phyloP scores from a whole-genome alignment of 306 rosid species.

The Cucumis sativus region DNA sequence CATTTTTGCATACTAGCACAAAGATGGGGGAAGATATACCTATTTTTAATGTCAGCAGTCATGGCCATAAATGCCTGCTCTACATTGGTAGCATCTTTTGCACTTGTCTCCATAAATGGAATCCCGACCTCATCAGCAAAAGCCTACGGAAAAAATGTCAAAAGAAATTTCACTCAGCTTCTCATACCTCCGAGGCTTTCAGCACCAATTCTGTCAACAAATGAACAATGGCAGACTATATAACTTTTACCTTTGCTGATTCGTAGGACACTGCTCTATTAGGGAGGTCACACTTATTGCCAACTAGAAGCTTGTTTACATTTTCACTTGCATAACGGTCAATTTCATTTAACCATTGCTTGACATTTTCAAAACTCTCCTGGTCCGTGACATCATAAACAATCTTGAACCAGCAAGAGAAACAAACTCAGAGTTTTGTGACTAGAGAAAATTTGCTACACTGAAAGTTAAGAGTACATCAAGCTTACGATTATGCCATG shows the following conservation, averaged over 20 bases:
- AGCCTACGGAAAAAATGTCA: constrained; percentile 16
- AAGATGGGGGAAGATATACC: constrained; percentile 9
- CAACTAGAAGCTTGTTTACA: constrained; percentile 46
- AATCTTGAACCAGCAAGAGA: constrained; percentile 20
- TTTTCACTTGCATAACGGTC: constrained; percentile 38
- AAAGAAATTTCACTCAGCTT: neutral
- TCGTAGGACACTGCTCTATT: constrained; percentile 41
- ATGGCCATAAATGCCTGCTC: constrained; percentile 50
- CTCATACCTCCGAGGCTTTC: neutral
- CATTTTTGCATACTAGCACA: neutral
- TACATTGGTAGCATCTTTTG: constrained; percentile 35
- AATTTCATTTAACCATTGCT: constrained; percentile 40
- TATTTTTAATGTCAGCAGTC: constrained; percentile 39
- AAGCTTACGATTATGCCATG: constrained; percentile 43
- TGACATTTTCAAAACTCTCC: constrained; percentile 43
- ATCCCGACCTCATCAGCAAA: constrained; percentile 47
- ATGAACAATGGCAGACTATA: neutral
- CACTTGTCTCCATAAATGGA: constrained; percentile 50
- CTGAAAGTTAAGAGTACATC: neutral
- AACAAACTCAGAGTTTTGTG: neutral
- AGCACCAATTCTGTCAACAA: neutral
- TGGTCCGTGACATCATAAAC: constrained; percentile 50
- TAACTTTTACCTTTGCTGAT: constrained; percentile 30
- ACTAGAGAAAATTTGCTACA: neutral
- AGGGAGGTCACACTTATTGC: constrained; percentile 26